Evolutionary conservation across 176 grass and related monocot species (phyloP).

Genomic region (Carex pumila): DNA sequence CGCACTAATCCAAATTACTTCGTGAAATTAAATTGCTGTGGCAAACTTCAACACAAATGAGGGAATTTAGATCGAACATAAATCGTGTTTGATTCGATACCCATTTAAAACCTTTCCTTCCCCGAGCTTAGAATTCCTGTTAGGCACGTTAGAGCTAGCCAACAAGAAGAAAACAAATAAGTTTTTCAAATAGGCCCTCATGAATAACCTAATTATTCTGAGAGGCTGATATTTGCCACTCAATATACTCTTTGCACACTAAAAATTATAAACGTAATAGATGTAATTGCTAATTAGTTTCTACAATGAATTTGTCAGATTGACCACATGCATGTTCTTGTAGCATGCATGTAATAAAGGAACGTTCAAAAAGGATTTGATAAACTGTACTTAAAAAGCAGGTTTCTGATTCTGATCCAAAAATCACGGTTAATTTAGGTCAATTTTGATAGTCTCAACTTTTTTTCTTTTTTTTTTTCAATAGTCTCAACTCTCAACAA

Average conservation of each 20-base stretch:
- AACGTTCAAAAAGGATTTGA: neutral
- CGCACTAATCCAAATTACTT: no score
- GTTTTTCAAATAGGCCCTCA: neutral
- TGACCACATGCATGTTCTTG: neutral
- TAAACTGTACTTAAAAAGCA: neutral
- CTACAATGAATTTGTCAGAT: neutral
- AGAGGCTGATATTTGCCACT: neutral
- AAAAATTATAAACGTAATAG: neutral
- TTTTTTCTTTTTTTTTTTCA: no score
- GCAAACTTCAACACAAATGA: no score
- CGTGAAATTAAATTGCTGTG: no score
- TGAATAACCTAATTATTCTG: neutral
- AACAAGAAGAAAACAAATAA: neutral
- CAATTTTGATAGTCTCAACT: neutral
- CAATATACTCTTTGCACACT: neutral
- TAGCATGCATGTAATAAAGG: neutral
- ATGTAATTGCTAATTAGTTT: neutral
- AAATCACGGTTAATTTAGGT: neutral
- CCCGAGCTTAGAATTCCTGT: neutral
- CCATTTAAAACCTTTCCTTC: no score
- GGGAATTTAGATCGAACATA: no score
- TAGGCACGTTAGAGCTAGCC: neutral
- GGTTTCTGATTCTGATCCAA: no score
- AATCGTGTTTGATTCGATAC: no score
- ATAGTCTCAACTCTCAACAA: neutral